Percentiles rank a stretch among this genome's conserved stretches.
These are phyloP conservation scores for Russula griseocarnosa DNA, from an alignment of 768 basidiomycete species.

Conservation along the genomic window DNA sequence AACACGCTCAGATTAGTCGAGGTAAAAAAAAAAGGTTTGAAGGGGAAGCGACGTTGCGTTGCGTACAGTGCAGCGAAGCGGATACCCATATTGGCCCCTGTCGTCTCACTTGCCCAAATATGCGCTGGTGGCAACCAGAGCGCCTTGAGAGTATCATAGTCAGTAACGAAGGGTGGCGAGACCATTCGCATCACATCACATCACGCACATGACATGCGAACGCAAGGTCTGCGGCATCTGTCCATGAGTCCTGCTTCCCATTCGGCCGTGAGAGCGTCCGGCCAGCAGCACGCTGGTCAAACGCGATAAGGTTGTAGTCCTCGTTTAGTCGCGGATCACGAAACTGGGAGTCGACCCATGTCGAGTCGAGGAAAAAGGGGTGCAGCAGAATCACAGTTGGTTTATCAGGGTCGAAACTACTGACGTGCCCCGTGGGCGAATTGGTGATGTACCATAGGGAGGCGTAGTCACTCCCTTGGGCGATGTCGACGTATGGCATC, in stretches of 20 bases:
- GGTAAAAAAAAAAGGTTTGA: background rate
- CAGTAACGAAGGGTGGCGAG: background rate
- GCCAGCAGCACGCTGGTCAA: slow-evolving; percentile 32
- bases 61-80: slow-evolving; percentile 30
- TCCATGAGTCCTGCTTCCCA: slow-evolving; percentile 32
- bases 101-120: slow-evolving; percentile 32
- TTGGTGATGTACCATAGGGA: slow-evolving; percentile 34
- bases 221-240: slow-evolving; percentile 34
- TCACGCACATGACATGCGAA: slow-evolving; percentile 28
- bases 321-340: slow-evolving; percentile 31
- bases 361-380: slow-evolving; percentile 32
- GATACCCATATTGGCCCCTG: slow-evolving; percentile 29
- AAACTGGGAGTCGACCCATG: slow-evolving; percentile 32
- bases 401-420: slow-evolving; percentile 30
- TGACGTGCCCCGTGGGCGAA: slow-evolving; percentile 29
- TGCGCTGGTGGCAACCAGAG: slow-evolving; percentile 32
- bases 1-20: background rate
- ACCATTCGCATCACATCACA: background rate
- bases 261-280: slow-evolving; percentile 25
- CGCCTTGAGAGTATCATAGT: slow-evolving; percentile 16
- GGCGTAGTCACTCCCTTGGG: slow-evolving; percentile 27
- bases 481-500: slow-evolving; percentile 30
- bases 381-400: slow-evolving; percentile 33
- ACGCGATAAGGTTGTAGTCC: slow-evolving; percentile 33
- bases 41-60: background rate